Conservation (phyloP, 2,329 filamentous ascomycete species). For the Spiromastix sp. region DNA sequence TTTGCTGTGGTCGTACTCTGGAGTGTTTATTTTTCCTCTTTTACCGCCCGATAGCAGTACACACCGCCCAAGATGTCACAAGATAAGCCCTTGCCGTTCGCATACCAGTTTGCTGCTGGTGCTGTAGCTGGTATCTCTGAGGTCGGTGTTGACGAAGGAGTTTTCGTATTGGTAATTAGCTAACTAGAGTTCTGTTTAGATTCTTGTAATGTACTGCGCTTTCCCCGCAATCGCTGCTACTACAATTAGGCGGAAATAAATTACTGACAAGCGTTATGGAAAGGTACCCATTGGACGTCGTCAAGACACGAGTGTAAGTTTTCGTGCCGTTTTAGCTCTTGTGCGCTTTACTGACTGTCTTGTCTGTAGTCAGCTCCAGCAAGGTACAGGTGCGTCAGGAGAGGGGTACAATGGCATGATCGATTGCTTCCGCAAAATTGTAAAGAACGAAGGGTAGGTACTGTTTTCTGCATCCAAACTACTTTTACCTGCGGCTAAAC, state of each 20-base stretch:
- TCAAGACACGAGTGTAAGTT: slow-evolving; percentile 91
- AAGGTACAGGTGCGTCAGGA: slow-evolving; percentile 54
- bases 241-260: no score
- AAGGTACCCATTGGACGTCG: slow-evolving; percentile 97
- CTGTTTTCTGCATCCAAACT: neutral
- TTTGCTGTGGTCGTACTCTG: no score
- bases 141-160: slow-evolving; percentile 55
- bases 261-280: no score
- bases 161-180: no score
- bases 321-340: slow-evolving; percentile 8
- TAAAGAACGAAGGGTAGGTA: slow-evolving; percentile 81
- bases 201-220: slow-evolving; percentile 66
- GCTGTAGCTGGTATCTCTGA: slow-evolving; percentile 97
- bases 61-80: slow-evolving; percentile 46
- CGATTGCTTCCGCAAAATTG: slow-evolving; percentile 96
- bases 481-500: slow-evolving; percentile 1
- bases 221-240: no score
- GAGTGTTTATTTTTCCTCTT: no score
- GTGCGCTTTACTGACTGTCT: neutral
- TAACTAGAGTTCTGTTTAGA: slow-evolving; percentile 42
- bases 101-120: slow-evolving; percentile 92
- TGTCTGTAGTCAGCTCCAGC: slow-evolving; percentile 66
- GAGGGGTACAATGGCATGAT: slow-evolving; percentile 91
- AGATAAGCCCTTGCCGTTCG: slow-evolving; percentile 68
- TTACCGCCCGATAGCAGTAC: no score